phyloP scores from a whole-genome alignment of 805 yeast species.

The Saccharomycopsis sp. region DNA sequence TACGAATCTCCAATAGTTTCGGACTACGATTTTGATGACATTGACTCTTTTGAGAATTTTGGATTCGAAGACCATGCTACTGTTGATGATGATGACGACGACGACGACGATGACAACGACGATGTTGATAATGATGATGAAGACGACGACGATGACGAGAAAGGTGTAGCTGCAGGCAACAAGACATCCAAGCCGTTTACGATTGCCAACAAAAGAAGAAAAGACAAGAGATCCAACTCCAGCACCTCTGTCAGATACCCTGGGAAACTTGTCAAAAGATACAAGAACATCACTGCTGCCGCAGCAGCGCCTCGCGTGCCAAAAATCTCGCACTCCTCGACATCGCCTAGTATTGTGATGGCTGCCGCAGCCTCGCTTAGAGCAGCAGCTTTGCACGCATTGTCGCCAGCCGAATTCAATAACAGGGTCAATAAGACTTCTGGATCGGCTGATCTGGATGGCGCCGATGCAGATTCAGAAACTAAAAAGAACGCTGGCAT shows the following conservation, averaged over 20 bases:
- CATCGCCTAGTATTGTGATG: constrained; percentile 59
- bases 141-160: constrained; percentile 3
- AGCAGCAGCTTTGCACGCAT: constrained; percentile 54
- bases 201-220: constrained; percentile 32
- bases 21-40: constrained; percentile 43
- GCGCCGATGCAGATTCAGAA: constrained; percentile 25
- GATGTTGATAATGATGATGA: constrained; percentile 24
- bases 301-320: constrained; percentile 80
- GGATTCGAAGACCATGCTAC: constrained; percentile 36
- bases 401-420: constrained; percentile 34
- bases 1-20: constrained; percentile 26
- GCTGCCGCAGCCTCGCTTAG: constrained; percentile 53
- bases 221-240: constrained; percentile 57
- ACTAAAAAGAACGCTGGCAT: background rate
- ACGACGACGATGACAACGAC: constrained; percentile 37
- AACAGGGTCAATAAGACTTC: constrained; percentile 28
- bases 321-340: constrained; percentile 44
- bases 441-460: constrained; percentile 19
- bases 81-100: constrained; percentile 33
- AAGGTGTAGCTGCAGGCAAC: background rate
- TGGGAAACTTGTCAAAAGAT: constrained; percentile 39
- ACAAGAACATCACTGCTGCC: constrained; percentile 56
- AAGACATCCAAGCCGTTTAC: background rate
- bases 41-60: constrained; percentile 33
- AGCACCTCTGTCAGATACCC: constrained; percentile 44